These are phyloP conservation scores for Chytriomyces sp. DNA, from an alignment of 192 early-diverging fungal species.

Conservation along the genomic window DNA sequence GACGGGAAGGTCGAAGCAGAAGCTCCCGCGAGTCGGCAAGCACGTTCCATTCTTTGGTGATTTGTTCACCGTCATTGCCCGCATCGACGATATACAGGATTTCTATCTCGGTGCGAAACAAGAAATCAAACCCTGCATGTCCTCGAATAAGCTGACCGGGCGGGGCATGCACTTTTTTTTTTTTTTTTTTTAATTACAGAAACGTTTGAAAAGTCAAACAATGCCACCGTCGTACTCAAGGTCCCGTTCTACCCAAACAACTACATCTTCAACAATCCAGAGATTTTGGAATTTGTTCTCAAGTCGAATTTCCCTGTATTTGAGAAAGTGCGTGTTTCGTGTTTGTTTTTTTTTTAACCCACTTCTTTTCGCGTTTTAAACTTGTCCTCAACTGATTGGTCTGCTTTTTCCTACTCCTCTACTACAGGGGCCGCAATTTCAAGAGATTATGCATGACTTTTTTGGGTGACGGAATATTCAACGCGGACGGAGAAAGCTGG, in stretches of 20 bases:
- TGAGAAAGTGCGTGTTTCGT: too few species aligned
- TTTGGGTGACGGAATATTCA: conserved; percentile 74
- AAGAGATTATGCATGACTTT: not conserved
- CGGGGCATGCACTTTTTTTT: not conserved
- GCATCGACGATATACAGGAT: conserved; percentile 16
- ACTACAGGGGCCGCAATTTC: not conserved
- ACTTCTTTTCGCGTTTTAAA: too few species aligned
- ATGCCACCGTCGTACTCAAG: conserved; percentile 8
- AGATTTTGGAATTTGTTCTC: conserved; percentile 44
- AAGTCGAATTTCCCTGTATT: conserved; percentile 39
- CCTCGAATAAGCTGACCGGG: too few species aligned
- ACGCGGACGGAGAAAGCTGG: conserved; percentile 72
- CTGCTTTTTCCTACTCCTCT: too few species aligned
- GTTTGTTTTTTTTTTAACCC: too few species aligned
- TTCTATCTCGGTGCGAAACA: conserved; percentile 9
- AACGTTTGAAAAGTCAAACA: conserved; percentile 13
- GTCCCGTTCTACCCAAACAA: conserved; percentile 5
- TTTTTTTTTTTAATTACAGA: conserved; percentile 4
- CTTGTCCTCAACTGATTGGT: too few species aligned
- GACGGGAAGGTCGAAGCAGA: not conserved
- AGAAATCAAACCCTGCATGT: not conserved
- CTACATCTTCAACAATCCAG: conserved; percentile 36
- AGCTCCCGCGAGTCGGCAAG: not conserved
- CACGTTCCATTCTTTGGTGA: conserved; percentile 23
- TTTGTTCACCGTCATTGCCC: not conserved